Evolutionary conservation across 129 eudicot genomes (phyloP), one percentile per base, ranked within the genome.

Genomic region (Dittrichia graveolens): DNA sequence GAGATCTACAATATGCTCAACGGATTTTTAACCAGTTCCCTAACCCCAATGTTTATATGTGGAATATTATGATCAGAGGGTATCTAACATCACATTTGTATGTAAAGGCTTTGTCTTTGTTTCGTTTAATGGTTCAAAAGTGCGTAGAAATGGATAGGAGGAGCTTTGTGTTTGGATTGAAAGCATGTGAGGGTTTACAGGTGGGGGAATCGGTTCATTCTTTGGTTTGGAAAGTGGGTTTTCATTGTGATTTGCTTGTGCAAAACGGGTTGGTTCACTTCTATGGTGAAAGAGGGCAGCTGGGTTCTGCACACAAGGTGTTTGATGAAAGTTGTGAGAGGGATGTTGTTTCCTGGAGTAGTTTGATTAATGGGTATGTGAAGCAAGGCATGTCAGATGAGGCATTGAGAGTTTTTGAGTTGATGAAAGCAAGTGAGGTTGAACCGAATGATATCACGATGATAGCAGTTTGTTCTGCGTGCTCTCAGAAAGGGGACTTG

Each of bases 321-420:
- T 90, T 85, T 19, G 80, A 82, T 72, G 94, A 87, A 80, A 78
- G 73, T 50, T 35, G 45, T 31, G 78, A 50, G 18, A 77, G 76
- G 61, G 96, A 89, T 83, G 96, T 89, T 45, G 86, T 86, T 73
- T 79, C 93, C 49, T 89, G 96, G 96, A 84, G 87, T 62, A 73
- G 76, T 19, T 68, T 89, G 85, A 89, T 89, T 59, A 86, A 79
- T 69, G 96, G 88, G 65, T 80, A 69, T 79, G 90, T 82, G 71
- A 80, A 79, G 73, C 78, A 74, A 16, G 75, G 75, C 14, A 81
- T 75, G 84, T 50, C 48, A 18, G 93, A 84, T 79, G 93, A 86
- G 74, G 96, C 84, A 1, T 73, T 83, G 79, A 35, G 72, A 56
- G 40, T 87, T 61, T 90, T 83, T 65, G 79, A 68, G 55, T 60